Evolutionary conservation across 2,329 filamentous ascomycete species (phyloP), one percentile per base, ranked within the genome.

Genomic region (Paradendryphiella salina): DNA sequence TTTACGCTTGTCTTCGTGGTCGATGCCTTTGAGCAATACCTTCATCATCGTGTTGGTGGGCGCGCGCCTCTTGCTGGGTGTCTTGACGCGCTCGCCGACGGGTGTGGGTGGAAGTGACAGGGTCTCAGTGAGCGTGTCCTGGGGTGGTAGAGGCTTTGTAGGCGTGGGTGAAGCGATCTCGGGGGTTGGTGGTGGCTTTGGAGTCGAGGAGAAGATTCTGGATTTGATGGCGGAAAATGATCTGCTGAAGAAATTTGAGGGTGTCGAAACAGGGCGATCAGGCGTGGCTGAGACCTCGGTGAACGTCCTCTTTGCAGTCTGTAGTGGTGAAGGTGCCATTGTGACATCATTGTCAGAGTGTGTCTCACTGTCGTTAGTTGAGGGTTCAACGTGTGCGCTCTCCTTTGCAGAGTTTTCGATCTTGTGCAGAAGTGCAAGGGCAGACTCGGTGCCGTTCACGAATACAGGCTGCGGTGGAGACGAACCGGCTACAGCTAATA

Each of bases 31-130:
- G 3, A 57, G 48, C 4, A 69, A 48, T 3, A 59, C 43, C 11
- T 49, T 60, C 38, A 61, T 28, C 31, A 67, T 55, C 1, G 50
- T 48, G 14, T 52, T 53, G 15, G 50, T 57, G 37, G 54, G 59
- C 40, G 44, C 56, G 5, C 42, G 43, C 45, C 52, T 61, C 53
- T 58, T 63, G 15, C 31, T 43, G 9, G 45, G 51, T 3, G 55
- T 52, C 53, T 57, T 59, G 32, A 53, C 36, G 23, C 63, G 66
- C 46, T 69, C 61, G 32, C 65, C 64, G 4, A 69, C 50, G 11
- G 65, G 63, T 13, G 66, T 67, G 7, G 66, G 66, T 18, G 64
- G 61, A 8, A 61, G 50, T 0, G 64, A 63, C 7, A 68, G 61
- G 2, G 44, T 41, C 50, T 64, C 62, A 0, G 65, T 67, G 7